These are phyloP conservation scores for Penicillium sp. DNA, from an alignment of 2,329 filamentous ascomycete genomes.

Conservation along the genomic window DNA sequence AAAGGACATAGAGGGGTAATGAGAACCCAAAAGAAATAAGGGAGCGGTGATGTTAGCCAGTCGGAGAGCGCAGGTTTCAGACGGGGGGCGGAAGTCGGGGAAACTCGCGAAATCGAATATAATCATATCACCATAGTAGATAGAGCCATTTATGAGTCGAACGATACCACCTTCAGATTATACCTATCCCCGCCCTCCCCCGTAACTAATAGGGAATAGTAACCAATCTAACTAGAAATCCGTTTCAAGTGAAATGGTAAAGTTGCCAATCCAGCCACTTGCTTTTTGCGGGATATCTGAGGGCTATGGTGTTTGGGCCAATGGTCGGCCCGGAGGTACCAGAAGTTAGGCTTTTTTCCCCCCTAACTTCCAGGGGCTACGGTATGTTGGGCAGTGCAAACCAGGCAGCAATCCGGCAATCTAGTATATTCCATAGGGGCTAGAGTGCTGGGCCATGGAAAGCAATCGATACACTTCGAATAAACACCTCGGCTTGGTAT, in stretches of 20 bases:
- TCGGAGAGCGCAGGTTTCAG: not conserved
- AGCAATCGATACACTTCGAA: constrained; percentile 7
- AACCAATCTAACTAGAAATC: not conserved
- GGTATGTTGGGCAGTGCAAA: not conserved
- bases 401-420: not conserved
- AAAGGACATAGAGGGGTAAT: constrained; percentile 23
- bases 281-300: constrained; percentile 8
- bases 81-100: constrained; percentile 1
- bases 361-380: not conserved
- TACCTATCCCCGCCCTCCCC: too few relatives aligned
- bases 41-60: not conserved
- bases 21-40: constrained; percentile 1
- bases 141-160: not conserved
- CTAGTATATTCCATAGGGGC: not conserved
- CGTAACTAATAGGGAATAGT: not conserved
- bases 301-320: not conserved
- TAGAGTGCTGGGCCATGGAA: not conserved
- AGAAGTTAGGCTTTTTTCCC: not conserved
- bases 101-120: not conserved
- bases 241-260: constrained; percentile 1
- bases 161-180: not conserved
- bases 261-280: constrained; percentile 6
- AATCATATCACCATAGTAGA: not conserved
- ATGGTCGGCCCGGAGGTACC: not conserved
- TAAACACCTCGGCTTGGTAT: constrained; percentile 14